A percentile compares a stretch with the other conserved stretches of the same genome.
Conservation (phyloP, 2,329 filamentous ascomycete genomes). For the Scedosporium minutisporum region DNA sequence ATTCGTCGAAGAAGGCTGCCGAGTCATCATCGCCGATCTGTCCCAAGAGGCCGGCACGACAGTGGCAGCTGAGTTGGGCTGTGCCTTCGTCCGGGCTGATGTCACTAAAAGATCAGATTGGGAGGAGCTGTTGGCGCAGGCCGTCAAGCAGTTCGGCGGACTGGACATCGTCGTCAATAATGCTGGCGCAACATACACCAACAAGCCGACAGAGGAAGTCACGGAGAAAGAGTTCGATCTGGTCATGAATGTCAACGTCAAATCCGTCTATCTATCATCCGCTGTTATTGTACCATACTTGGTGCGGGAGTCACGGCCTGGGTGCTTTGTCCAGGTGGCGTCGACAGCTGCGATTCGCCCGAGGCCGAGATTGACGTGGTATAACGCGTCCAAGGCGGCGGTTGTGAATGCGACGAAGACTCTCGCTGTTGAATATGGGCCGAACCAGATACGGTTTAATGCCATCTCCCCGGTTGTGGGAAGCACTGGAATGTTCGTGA, state of each 20-base stretch:
- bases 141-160: constrained; percentile 35
- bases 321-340: constrained; percentile 56
- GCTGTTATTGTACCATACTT: constrained; percentile 52
- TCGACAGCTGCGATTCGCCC: constrained; percentile 52
- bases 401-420: constrained; percentile 48
- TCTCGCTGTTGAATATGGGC: constrained; percentile 63
- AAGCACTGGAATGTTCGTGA: constrained; percentile 47
- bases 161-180: constrained; percentile 54
- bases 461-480: constrained; percentile 60
- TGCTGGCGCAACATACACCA: constrained; percentile 47
- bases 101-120: constrained; percentile 45
- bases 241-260: constrained; percentile 60
- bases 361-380: constrained; percentile 56
- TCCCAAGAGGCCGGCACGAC: constrained; percentile 39
- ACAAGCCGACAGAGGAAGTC: constrained; percentile 54
- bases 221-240: constrained; percentile 57
- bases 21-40: constrained; percentile 54
- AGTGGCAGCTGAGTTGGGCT: constrained; percentile 34
- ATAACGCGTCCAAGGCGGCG: constrained; percentile 60
- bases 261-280: constrained; percentile 52
- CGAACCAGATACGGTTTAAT: constrained; percentile 64
- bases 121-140: constrained; percentile 35
- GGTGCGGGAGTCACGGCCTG: constrained; percentile 44
- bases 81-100: constrained; percentile 33
- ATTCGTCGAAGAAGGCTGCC: constrained; percentile 49